Evolutionary conservation across 1,284 basidiomycete genomes (phyloP).

Genomic region (Sporisorium iseilematis-ciliati): DNA sequence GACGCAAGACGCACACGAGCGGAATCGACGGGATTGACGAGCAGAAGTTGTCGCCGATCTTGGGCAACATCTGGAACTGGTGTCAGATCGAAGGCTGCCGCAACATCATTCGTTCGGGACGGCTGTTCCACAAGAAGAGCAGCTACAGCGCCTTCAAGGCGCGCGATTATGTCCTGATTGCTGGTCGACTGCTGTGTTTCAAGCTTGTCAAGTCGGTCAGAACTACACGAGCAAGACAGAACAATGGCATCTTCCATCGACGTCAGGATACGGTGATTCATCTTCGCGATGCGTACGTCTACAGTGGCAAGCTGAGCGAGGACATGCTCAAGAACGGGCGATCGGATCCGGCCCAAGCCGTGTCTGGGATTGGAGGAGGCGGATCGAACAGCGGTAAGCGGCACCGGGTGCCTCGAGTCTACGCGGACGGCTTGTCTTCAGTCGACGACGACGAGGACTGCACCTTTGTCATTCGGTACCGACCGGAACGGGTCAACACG

Average conservation of each 20-base stretch:
- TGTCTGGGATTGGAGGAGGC: conserved; percentile 44
- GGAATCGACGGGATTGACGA: conserved; percentile 28
- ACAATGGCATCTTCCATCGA: conserved; percentile 66
- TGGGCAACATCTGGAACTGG: conserved; percentile 81
- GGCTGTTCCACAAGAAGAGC: conserved; percentile 75
- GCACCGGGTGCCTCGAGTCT: conserved; percentile 62
- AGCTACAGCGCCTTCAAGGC: conserved; percentile 56
- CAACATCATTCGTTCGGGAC: conserved; percentile 79
- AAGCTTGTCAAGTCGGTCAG: conserved; percentile 60
- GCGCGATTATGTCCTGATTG: conserved; percentile 63
- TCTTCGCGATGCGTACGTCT: conserved; percentile 67
- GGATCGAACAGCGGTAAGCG: conserved; percentile 51
- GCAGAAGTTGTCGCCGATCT: conserved; percentile 73
- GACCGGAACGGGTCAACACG: conserved; percentile 52
- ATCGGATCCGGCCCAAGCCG: conserved; percentile 52
- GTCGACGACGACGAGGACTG: conserved; percentile 68
- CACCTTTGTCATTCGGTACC: conserved; percentile 67
- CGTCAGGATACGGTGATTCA: conserved; percentile 64
- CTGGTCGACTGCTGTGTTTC: conserved; percentile 63
- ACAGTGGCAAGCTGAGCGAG: conserved; percentile 63
- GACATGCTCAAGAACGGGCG: conserved; percentile 53
- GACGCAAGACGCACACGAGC: conserved; percentile 8
- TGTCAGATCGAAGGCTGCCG: conserved; percentile 81
- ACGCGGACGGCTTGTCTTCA: conserved; percentile 62
- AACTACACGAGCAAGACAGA: conserved; percentile 64